Percentiles rank a stretch among this genome's conserved stretches.
phyloP scores from a whole-genome alignment of 768 basidiomycete species.

The Amanita thiersii region DNA sequence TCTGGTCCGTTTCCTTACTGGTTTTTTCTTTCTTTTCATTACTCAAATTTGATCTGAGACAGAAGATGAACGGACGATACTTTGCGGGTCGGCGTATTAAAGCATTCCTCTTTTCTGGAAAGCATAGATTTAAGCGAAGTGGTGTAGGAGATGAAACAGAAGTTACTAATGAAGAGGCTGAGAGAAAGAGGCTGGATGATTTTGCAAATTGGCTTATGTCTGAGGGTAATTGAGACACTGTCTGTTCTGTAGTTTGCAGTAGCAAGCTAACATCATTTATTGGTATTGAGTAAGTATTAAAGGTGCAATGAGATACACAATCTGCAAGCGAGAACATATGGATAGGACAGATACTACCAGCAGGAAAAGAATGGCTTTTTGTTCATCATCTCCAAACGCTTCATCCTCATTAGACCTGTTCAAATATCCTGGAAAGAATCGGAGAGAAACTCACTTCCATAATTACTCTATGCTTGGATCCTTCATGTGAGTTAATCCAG shows the following conservation, averaged over 20 bases:
- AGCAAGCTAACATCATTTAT: too few relatives aligned
- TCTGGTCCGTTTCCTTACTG: slow-evolving; percentile 33
- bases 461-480: slow-evolving; percentile 51
- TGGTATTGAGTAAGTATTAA: too few relatives aligned
- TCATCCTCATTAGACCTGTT: slow-evolving; percentile 3
- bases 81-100: slow-evolving; percentile 81
- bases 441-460: slow-evolving; percentile 51
- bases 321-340: neutral
- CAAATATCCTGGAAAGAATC: neutral
- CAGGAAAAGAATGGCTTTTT: slow-evolving; percentile 65
- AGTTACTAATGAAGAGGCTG: slow-evolving; percentile 62
- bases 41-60: neutral
- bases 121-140: slow-evolving; percentile 72
- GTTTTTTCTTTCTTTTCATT: slow-evolving; percentile 1
- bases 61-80: slow-evolving; percentile 95
- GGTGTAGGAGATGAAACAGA: slow-evolving; percentile 58
- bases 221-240: slow-evolving; percentile 52
- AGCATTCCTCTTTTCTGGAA: slow-evolving; percentile 76
- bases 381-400: slow-evolving; percentile 72
- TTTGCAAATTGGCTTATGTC: slow-evolving; percentile 84
- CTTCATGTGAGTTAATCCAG: slow-evolving; percentile 36
- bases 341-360: slow-evolving; percentile 35
- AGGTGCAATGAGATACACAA: too few relatives aligned
- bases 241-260: slow-evolving; percentile 6
- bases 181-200: slow-evolving; percentile 79